Base-by-base conservation (phyloP, 176 grass and related monocot species). In the Stipa capillata region DNA sequence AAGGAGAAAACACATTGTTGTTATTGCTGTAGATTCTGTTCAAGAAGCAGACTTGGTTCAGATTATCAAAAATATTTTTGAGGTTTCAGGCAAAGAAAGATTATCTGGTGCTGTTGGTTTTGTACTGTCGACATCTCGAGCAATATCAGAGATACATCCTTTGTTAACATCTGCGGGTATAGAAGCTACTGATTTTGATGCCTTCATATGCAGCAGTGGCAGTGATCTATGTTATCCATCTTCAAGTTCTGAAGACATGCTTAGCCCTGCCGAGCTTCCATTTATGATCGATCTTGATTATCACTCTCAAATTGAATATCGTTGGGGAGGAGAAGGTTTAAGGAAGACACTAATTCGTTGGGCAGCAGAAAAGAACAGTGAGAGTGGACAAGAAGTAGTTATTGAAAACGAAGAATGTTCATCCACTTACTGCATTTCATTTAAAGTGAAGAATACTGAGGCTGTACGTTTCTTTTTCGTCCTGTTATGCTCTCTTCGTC, bases 131-230 rank as follows among this genome's bases (percentile, higher is more conserved):
- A 94, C 92, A 44, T 83, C 82, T 43, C 62, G 65, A 74, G 85
- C 80, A 59, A 79, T 91, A 85, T 88, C 87, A 42, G 82, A 87
- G 79, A 82, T 93, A 93, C 83, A 82, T 81, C 53, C 71, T 72
- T 68, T 97, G 33, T 73, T 97, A 31, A 76, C 64, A 70, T 66
- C 75, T 28, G 76, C 76, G 28, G 85, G 90, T 62, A 87, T 97
- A 80, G 65, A 81, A 71, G 43, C 85, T 56, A 82, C 82, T 78
- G 90, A 86, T 84, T 97, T 97, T 84, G 93, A 97, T 93, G 93
- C 93, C 78, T 90, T 97, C 71, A 88, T 97, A 76, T 97, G 93
- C 79, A 97, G 81, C 64, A 93, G 90, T 79, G 93, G 93, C 41
- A 90, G 90, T 84, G 85, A 93, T 82, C 31, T 97, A 56, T 93